Base-by-base conservation (phyloP, 1,284 basidiomycete species). In the Coriolopsis trogii region DNA sequence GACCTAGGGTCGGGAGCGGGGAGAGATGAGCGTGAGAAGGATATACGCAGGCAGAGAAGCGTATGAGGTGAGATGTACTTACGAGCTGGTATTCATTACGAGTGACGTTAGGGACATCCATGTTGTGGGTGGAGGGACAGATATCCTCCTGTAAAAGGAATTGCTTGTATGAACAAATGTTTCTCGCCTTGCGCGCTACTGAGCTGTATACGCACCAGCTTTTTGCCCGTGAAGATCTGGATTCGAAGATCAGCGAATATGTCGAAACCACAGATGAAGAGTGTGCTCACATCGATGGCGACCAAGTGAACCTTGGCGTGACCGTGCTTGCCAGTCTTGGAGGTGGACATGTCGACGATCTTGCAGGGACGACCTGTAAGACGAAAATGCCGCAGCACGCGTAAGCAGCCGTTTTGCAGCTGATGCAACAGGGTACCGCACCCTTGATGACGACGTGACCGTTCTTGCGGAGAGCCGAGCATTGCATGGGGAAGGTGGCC, bases 261-360 rank as follows among this genome's bases (percentile, higher is more conserved):
- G 24, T 46, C 51, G 52, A 31, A 44, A 46, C 21, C 18, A 29
- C 45, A 43, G 43, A 50, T n/a, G 24, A 36, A 24, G 42, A 43
- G 39, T 13, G 20, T 12, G 82, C 91, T 66, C 70, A 95, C 95
- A 80, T 99, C 97, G 71, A 91, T 91, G 72, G 88, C 97, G 68
- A 98, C 86, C 64, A 99, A 84, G 79, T 99, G 94, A 71, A 98
- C 96, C 81, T 99, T 99, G 76, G 97, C 96, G 82, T 99, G 97
- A 70, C 96, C 96, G 83, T 98, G 96, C 87, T 95, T 95, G 63
- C 94, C 95, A 48, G 94, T 97, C 86, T 99, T 99, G 72, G 96
- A 99, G 79, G 97, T 99, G 61, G 95, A 98, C 96, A 99, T 99
- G 69, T 95, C 94, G 66, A 95, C 88, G 76, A 97, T 96, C 84